Evolutionary conservation across 257 asterid genomes (phyloP).

Genomic region (Ilex aquifolium): DNA sequence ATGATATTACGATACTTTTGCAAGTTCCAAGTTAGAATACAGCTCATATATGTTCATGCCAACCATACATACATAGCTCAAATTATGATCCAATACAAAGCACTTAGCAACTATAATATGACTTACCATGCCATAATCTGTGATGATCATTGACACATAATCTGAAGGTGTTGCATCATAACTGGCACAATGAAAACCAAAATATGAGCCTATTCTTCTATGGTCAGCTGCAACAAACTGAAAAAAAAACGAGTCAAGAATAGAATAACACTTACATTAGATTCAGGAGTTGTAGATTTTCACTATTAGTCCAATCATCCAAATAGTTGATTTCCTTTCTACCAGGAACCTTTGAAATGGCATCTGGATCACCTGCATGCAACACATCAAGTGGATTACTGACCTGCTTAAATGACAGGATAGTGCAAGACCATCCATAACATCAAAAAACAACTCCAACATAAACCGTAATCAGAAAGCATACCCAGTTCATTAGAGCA

Average conservation of each 20-base stretch:
- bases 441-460: constrained; percentile 10
- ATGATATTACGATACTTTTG: too few species aligned
- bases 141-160: constrained; percentile 74
- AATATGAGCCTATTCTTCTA: constrained; percentile 9
- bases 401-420: constrained; percentile 9
- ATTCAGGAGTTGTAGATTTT: constrained; percentile 72
- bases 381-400: neutral
- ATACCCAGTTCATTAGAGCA: constrained; percentile 90
- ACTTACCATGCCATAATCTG: constrained; percentile 94
- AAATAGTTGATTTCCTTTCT: constrained; percentile 46
- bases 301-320: constrained; percentile 48
- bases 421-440: neutral
- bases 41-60: too few species aligned
- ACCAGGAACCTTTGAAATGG: constrained; percentile 61
- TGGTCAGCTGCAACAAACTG: too few species aligned
- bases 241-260: neutral
- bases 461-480: constrained; percentile 13
- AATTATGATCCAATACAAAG: too few species aligned
- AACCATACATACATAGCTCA: too few species aligned
- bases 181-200: constrained; percentile 34
- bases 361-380: constrained; percentile 68
- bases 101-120: neutral
- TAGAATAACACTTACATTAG: constrained; percentile 40
- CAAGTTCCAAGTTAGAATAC: too few species aligned
- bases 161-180: constrained; percentile 87